Base-by-base conservation (phyloP, 208 protist species). In the Borovskyia barvae region DNA sequence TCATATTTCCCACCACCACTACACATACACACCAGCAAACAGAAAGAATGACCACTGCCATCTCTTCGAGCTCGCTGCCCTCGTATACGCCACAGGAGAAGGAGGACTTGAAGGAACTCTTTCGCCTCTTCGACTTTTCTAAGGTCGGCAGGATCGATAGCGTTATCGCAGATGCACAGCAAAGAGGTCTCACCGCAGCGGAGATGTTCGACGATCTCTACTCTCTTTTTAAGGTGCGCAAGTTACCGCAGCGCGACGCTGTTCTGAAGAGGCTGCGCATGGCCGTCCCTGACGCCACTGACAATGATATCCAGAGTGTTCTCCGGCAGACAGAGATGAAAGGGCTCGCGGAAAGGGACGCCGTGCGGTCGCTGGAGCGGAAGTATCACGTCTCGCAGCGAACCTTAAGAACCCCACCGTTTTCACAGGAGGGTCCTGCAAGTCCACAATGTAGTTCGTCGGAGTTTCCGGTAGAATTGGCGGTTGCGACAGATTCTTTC, bases 41-140 rank as follows among this genome's bases (percentile, higher is more conserved):
- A n/a, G n/a, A n/a, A n/a, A n/a, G n/a, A n/a, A n/a, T n/a, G n/a
- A n/a, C n/a, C n/a, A n/a, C n/a, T n/a, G n/a, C n/a, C n/a, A n/a
- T 26, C 8, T 20, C 9, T 28, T 52, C 30, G 30, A 12, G 42
- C 6, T 36, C 40, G 40, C 37, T 47, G 15, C 5, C 46, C 1
- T 20, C 39, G 2, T 79, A 75, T 42, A 66, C 67, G 0, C 54
- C 58, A 37, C 41, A 72, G 24, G 83, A 90, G 19, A 51, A 42
- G 55, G 43, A 63, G 14, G 83, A 90, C 29, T 47, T 86, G 26
- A 45, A 51, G 36, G 79, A 82, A 32, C 50, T 90, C 41, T 77
- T 77, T 32, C 79, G 83, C 50, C 56, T 83, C 20, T 72, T 75
- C 42, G 65, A 90, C 58, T 80, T 76, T 36, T 53, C 69, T 6